Evolutionary conservation across 169 alveolate species (phyloP), one percentile per base, ranked within the genome.

Genomic region (Pseudocohnilembus persalinus): DNA sequence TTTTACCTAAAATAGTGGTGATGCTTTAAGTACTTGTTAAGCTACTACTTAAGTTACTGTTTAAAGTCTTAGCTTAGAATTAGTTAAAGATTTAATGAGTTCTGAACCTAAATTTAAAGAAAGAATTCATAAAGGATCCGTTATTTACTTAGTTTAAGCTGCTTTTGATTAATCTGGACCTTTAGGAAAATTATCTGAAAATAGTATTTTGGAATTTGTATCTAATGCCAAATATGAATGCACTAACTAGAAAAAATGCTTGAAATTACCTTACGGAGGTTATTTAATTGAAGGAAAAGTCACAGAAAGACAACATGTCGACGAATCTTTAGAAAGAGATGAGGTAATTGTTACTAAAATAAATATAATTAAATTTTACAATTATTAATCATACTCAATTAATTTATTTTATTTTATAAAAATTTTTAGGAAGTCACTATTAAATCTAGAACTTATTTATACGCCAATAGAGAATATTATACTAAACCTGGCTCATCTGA

Each of bases 101-200:
- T 73, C 32, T 29, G 32, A 34, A 30, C 76, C 75, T 27, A 31
- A 26, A 82, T 82, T 82, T 73, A 81, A 82, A 82, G 29, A 73
- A 74, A 82, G 34, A 29, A 34, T 82, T 29, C 73, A 33, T 24
- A 34, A 73, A 0, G 75, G 76, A 34, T 82, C 82, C 24, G 73
- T 82, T 30, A 81, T 33, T 29, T 82, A 73, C 25, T 74, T 82
- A 34, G 32, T 82, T 29, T 73, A 74, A 74, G 24, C 35, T 0
- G 31, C n/a, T 73, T 78, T 31, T 35, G 27, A 31, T 26, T 73
- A 74, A 82, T 73, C 87, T 26, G 76, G 87, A 0, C 82, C 82
- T 20, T 82, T 82, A n/a, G 87, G 34, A 73, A 73, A 74, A 74
- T 30, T 82, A 49, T 78, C 73, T 30, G 35, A 72, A 6, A 73